A percentile compares a stretch with the other conserved stretches of the same genome.
phyloP scores from a whole-genome alignment of 768 basidiomycete species.

The Filobasidium wieringae region DNA sequence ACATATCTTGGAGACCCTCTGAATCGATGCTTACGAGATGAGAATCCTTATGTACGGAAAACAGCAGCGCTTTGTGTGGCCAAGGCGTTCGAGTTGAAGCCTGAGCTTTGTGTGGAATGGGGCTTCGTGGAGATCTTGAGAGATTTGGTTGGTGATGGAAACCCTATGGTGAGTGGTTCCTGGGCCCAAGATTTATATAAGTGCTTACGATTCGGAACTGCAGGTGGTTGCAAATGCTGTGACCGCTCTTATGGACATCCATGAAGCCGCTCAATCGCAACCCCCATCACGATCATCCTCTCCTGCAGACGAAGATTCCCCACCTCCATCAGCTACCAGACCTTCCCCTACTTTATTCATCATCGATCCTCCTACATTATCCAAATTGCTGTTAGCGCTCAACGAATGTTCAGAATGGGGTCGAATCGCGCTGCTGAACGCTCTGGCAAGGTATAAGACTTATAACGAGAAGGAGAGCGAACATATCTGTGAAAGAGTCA shows the following conservation, averaged over 20 bases:
- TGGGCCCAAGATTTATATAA: too few relatives aligned
- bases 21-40: conserved; percentile 80
- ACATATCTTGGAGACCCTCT: conserved; percentile 96
- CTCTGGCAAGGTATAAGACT: conserved; percentile 68
- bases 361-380: conserved; percentile 71
- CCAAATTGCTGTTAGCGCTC: conserved; percentile 82
- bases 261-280: conserved; percentile 46
- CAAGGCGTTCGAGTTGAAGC: conserved; percentile 94
- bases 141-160: conserved; percentile 88
- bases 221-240: conserved; percentile 97
- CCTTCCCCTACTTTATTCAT: conserved; percentile 53
- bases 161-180: conserved; percentile 67
- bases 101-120: conserved; percentile 85
- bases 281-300: conserved; percentile 8
- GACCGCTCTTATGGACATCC: conserved; percentile 83
- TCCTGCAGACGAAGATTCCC: conserved; percentile 20
- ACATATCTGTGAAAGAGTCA: conserved; percentile 95
- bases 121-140: conserved; percentile 79
- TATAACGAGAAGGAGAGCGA: conserved; percentile 89
- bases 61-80: conserved; percentile 94
- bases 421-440: conserved; percentile 79
- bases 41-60: conserved; percentile 97
- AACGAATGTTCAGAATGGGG: conserved; percentile 99
- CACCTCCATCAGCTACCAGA: conserved; percentile 22
- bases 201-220: background rate